Conservation (phyloP, 352 stramenopile genomes). For the Globisporangium takayamanum region DNA sequence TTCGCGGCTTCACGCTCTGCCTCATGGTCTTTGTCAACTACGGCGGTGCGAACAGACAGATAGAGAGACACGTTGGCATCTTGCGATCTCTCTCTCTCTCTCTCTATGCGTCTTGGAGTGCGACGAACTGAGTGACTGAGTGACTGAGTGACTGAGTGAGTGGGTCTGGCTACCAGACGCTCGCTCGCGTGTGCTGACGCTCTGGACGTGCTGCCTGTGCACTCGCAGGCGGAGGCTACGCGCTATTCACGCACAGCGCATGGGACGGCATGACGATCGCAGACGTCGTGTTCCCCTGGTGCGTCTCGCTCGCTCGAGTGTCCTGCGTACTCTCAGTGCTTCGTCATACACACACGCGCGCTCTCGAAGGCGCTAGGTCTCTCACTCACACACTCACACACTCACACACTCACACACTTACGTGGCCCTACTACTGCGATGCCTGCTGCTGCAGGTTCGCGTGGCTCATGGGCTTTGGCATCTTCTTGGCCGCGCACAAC, state of each 20-base stretch:
- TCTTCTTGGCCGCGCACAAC: conserved; percentile 20
- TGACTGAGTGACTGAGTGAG: too few relatives aligned
- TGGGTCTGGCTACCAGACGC: too few relatives aligned
- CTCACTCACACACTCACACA: too few relatives aligned
- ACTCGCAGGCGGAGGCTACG: conserved; percentile 42
- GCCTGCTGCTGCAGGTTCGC: conserved; percentile 40
- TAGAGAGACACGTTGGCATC: not conserved
- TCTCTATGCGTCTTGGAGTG: not conserved
- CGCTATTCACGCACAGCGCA: conserved; percentile 53
- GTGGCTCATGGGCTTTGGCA: conserved; percentile 80
- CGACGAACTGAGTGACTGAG: too few relatives aligned
- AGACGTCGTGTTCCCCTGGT: conserved; percentile 79
- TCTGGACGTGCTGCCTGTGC: too few relatives aligned
- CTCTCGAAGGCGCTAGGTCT: too few relatives aligned
- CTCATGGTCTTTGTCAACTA: conserved; percentile 89
- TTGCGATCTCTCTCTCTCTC: not conserved
- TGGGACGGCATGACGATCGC: conserved; percentile 79
- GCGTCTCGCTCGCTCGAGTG: conserved; percentile 3
- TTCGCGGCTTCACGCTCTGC: conserved; percentile 67
- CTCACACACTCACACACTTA: too few relatives aligned
- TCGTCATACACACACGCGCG: too few relatives aligned
- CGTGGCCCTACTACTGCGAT: too few relatives aligned
- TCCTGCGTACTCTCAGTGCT: not conserved
- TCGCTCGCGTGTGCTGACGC: too few relatives aligned
- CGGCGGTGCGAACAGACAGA: conserved; percentile 27